Percentiles rank a stretch among this genome's conserved stretches.
These are phyloP conservation scores for Hyphopichia fennica DNA, from an alignment of 1,139 yeast species.

Conservation along the genomic window DNA sequence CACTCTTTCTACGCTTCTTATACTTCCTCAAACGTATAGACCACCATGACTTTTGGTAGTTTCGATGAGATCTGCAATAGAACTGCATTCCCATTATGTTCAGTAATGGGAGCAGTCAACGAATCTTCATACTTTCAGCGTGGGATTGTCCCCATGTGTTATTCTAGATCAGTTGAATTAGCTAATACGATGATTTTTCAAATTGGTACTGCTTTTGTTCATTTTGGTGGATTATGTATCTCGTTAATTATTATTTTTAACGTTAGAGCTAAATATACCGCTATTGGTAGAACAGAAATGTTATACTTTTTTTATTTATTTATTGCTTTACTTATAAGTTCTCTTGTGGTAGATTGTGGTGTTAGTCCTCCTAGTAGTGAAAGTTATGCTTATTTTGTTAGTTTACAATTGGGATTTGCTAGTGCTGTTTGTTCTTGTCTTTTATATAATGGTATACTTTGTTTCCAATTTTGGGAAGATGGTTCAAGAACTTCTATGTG, in stretches of 20 bases:
- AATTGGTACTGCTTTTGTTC: slow-evolving; percentile 85
- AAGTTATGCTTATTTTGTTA: slow-evolving; percentile 79
- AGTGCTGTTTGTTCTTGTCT: slow-evolving; percentile 71
- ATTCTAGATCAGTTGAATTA: slow-evolving; percentile 79
- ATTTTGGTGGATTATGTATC: slow-evolving; percentile 69
- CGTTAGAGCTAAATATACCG: slow-evolving; percentile 82
- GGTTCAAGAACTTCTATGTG: slow-evolving; percentile 71
- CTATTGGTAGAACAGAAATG: slow-evolving; percentile 90
- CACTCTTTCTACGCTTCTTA: too few relatives aligned
- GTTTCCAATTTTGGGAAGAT: slow-evolving; percentile 93
- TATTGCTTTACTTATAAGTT: slow-evolving; percentile 57
- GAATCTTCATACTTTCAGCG: slow-evolving; percentile 28
- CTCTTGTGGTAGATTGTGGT: slow-evolving; percentile 86
- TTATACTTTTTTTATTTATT: slow-evolving; percentile 66
- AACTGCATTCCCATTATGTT: slow-evolving; percentile 78
- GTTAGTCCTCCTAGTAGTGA: slow-evolving; percentile 83
- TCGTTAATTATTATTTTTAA: slow-evolving; percentile 73
- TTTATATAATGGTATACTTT: slow-evolving; percentile 72
- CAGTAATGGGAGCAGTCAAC: slow-evolving; percentile 51
- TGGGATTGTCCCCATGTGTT: slow-evolving; percentile 77
- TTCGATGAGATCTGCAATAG: slow-evolving; percentile 65
- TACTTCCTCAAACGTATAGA: too few relatives aligned
- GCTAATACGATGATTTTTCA: slow-evolving; percentile 92
- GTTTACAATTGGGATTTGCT: slow-evolving; percentile 73
- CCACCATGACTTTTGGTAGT: slow-evolving; percentile 61